phyloP scores from a whole-genome alignment of 768 basidiomycete genomes.

The Lactarius deliciosus region DNA sequence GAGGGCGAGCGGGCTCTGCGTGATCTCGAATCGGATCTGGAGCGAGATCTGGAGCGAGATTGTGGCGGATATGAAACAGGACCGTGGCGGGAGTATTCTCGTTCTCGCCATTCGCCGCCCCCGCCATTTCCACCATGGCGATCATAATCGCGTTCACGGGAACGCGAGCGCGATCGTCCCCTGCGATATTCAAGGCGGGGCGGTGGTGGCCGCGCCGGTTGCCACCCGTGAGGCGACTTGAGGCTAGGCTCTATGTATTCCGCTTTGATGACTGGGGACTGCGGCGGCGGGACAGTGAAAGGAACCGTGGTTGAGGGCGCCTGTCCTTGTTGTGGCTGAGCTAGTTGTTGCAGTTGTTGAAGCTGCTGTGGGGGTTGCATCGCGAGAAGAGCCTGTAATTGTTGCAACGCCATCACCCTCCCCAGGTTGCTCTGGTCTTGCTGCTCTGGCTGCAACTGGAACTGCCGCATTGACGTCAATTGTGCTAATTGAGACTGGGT shows the following conservation, averaged over 20 bases:
- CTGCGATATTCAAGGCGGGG: neutral
- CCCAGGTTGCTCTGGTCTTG: neutral
- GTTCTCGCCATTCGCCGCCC: slow-evolving; percentile 2
- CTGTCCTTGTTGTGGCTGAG: neutral
- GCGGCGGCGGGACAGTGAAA: neutral
- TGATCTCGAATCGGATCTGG: neutral
- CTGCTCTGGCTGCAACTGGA: neutral
- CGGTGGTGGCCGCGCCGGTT: neutral
- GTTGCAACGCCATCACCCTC: slow-evolving; percentile 4
- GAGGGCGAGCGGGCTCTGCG: neutral
- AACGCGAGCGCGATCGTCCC: slow-evolving; percentile 3
- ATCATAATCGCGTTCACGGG: slow-evolving; percentile 9
- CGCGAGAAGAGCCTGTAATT: slow-evolving; percentile 10
- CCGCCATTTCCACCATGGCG: neutral
- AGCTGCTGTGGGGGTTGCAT: neutral
- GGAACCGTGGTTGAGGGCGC: neutral
- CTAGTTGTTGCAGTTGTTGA: slow-evolving; percentile 2
- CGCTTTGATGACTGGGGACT: slow-evolving; percentile 3
- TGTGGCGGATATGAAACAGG: neutral
- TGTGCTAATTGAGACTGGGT: neutral
- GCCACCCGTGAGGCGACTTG: neutral
- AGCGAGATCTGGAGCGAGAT: neutral
- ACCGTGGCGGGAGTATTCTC: neutral
- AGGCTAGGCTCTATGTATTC: neutral
- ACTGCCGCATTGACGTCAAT: slow-evolving; percentile 1